Conservation (phyloP, 768 basidiomycete species). For the Termitomyces bulborhizus region DNA sequence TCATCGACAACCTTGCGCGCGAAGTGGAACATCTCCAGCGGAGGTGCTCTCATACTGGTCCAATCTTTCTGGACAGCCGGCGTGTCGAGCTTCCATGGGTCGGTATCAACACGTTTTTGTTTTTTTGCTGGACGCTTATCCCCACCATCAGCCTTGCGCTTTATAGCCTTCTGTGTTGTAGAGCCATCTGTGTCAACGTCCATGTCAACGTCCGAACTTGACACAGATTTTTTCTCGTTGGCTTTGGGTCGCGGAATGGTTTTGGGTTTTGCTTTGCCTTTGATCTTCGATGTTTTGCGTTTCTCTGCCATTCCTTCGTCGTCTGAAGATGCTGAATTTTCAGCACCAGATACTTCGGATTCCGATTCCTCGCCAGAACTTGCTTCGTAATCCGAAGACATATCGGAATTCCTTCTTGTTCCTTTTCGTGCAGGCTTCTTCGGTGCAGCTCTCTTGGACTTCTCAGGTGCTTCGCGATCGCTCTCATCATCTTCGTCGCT, state of each 20-base stretch:
- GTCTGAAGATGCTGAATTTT: conserved; percentile 26
- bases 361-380: conserved; percentile 21
- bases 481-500: conserved; percentile 41
- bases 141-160: conserved; percentile 31
- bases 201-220: conserved; percentile 36
- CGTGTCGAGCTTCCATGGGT: conserved; percentile 74
- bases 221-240: conserved; percentile 11
- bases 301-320: conserved; percentile 23
- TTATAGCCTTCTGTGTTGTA: conserved; percentile 28
- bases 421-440: conserved; percentile 18
- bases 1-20: conserved; percentile 88
- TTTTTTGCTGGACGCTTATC: conserved; percentile 44
- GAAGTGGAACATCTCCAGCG: conserved; percentile 91
- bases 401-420: conserved; percentile 17
- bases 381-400: conserved; percentile 38
- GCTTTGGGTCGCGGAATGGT: conserved; percentile 9
- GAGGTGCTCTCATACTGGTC: conserved; percentile 75
- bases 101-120: conserved; percentile 52
- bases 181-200: conserved; percentile 45
- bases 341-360: conserved; percentile 24
- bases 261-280: conserved; percentile 23
- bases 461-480: conserved; percentile 21
- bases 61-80: conserved; percentile 63
- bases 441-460: conserved; percentile 16
- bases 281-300: conserved; percentile 16